Percentiles rank a stretch among this genome's conserved stretches.
Evolutionary conservation across 345 rosid genomes (phyloP).

Genomic region (Noccaea bulbosa): DNA sequence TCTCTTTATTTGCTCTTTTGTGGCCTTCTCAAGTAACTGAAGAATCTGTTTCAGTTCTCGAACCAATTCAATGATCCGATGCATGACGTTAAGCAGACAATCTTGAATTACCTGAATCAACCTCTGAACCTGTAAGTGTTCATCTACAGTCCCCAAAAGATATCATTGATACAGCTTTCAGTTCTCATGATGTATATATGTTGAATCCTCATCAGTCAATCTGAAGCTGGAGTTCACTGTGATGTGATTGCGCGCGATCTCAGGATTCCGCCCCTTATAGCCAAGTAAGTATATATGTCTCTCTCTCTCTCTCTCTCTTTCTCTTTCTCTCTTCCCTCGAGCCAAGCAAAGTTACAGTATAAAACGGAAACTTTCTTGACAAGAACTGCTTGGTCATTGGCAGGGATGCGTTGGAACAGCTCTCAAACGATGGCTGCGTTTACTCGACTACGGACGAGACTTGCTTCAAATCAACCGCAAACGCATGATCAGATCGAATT

Average conservation of each 20-base stretch:
- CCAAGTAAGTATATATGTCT: constrained; percentile 82
- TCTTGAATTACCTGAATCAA: constrained; percentile 60
- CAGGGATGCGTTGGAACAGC: constrained; percentile 72
- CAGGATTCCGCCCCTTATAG: constrained; percentile 57
- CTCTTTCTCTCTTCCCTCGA: background rate
- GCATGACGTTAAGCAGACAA: constrained; percentile 50
- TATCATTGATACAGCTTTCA: constrained; percentile 10
- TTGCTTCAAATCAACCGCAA: constrained; percentile 67
- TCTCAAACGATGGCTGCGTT: constrained; percentile 61
- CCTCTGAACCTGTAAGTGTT: constrained; percentile 75
- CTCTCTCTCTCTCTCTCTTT: constrained; percentile 33
- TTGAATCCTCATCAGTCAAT: constrained; percentile 47
- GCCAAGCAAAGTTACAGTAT: background rate
- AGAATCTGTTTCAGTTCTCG: constrained; percentile 47
- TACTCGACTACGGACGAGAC: constrained; percentile 69
- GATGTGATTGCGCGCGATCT: constrained; percentile 63
- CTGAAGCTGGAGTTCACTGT: constrained; percentile 67
- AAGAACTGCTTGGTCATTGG: constrained; percentile 23
- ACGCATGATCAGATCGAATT: constrained; percentile 49
- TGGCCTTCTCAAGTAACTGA: constrained; percentile 1
- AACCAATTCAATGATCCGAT: constrained; percentile 50
- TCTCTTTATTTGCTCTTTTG: background rate
- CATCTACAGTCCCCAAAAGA: constrained; percentile 22
- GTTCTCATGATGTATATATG: background rate
- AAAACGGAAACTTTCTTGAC: background rate